These are phyloP conservation scores for Colletotrichum lindemuthianum DNA, from an alignment of 2,329 filamentous ascomycete species.

Conservation along the genomic window DNA sequence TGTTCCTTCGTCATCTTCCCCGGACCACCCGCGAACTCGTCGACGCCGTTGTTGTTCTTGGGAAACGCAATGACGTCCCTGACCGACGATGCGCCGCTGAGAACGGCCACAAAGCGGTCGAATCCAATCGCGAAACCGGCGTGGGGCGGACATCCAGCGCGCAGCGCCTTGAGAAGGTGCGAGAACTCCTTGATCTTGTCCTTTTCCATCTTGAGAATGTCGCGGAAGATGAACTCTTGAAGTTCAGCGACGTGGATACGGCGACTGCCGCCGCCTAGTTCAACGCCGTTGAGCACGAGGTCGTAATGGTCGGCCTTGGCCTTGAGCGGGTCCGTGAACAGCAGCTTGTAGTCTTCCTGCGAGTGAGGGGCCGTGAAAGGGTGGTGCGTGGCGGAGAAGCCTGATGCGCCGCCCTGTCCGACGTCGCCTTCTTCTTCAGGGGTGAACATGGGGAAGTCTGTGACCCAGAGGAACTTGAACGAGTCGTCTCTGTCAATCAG, in stretches of 20 bases:
- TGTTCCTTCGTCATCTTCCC: conserved; percentile 70
- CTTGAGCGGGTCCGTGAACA: conserved; percentile 76
- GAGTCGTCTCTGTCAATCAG: conserved; percentile 59
- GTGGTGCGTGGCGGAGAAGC: conserved; percentile 90
- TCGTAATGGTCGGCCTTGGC: conserved; percentile 93
- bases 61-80: conserved; percentile 97
- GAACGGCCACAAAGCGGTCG: conserved; percentile 83
- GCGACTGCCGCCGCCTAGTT: conserved; percentile 91
- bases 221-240: conserved; percentile 85
- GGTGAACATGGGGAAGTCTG: conserved; percentile 92
- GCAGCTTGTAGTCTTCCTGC: conserved; percentile 75
- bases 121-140: conserved; percentile 94
- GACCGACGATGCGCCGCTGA: conserved; percentile 81
- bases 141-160: conserved; percentile 91
- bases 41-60: conserved; percentile 90
- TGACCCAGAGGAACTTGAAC: conserved; percentile 85
- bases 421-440: conserved; percentile 72
- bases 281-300: conserved; percentile 93
- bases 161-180: conserved; percentile 84
- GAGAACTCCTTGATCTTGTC: conserved; percentile 81
- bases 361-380: conserved; percentile 92
- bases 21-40: conserved; percentile 83
- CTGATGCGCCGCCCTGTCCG: conserved; percentile 83
- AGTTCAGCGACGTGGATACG: conserved; percentile 88
- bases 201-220: conserved; percentile 82